Percentiles rank a stretch among this genome's conserved stretches.
Evolutionary conservation across 495 filamentous ascomycete species (phyloP).

Genomic region (Clavariopsis aquatica): DNA sequence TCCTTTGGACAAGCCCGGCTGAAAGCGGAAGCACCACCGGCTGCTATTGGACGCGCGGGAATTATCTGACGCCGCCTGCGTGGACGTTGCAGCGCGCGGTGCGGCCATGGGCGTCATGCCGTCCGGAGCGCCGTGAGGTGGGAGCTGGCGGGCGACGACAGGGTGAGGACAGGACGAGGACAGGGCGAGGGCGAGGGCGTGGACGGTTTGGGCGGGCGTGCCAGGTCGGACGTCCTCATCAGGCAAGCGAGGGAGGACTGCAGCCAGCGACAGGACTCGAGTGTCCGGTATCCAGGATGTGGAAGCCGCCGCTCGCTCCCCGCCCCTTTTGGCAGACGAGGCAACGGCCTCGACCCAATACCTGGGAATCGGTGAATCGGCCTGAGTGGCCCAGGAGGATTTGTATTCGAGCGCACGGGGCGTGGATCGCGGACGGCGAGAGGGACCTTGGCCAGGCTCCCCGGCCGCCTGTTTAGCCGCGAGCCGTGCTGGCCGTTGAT

Average conservation of each 20-base stretch:
- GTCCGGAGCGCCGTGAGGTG: not conserved
- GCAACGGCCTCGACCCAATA: slow-evolving; percentile 29
- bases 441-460: slow-evolving; percentile 14
- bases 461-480: slow-evolving; percentile 27
- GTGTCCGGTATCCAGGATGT: slow-evolving; percentile 29
- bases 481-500: not conserved
- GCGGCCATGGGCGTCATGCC: not conserved
- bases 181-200: too few relatives aligned
- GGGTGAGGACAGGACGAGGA: too few relatives aligned
- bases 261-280: not conserved
- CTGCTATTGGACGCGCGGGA: slow-evolving; percentile 3
- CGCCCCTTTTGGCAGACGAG: slow-evolving; percentile 15
- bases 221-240: not conserved
- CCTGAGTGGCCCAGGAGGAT: slow-evolving; percentile 17
- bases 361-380: slow-evolving; percentile 17
- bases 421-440: slow-evolving; percentile 1
- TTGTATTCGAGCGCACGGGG: slow-evolving; percentile 6
- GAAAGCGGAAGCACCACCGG: slow-evolving; percentile 29
- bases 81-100: not conserved
- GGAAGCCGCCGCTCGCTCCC: slow-evolving; percentile 11
- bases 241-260: not conserved
- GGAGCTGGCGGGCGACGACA: not conserved
- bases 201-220: too few relatives aligned
- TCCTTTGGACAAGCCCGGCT: slow-evolving; percentile 22
- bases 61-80: slow-evolving; percentile 1